These are phyloP conservation scores for Kickxella alabastrina DNA, from an alignment of 192 early-diverging fungal genomes.

Conservation along the genomic window DNA sequence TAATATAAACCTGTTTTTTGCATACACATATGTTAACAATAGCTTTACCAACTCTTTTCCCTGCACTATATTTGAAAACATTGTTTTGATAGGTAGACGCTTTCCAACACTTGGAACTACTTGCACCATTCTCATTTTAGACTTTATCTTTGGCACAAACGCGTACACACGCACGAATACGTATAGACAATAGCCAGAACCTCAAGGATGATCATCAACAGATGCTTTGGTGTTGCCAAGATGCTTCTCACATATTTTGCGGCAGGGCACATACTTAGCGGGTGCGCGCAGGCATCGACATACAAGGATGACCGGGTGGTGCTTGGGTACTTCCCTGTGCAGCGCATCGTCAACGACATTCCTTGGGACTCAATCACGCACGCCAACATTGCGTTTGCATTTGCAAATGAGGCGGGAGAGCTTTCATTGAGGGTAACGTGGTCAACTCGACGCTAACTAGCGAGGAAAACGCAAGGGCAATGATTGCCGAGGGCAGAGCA, in stretches of 20 bases:
- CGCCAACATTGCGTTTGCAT: conserved; percentile 62
- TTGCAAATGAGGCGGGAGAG: conserved; percentile 29
- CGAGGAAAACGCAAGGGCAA: conserved; percentile 28
- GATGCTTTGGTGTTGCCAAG: neutral
- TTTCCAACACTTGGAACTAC: too few species aligned
- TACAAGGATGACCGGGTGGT: conserved; percentile 43
- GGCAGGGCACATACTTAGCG: neutral
- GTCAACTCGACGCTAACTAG: conserved; percentile 53
- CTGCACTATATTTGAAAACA: too few species aligned
- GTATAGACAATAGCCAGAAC: neutral
- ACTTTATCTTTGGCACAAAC: neutral
- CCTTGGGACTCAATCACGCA: conserved; percentile 59
- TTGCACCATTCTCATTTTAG: too few species aligned
- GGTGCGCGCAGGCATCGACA: conserved; percentile 6
- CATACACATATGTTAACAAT: too few species aligned
- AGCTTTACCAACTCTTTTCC: too few species aligned
- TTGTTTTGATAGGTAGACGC: too few species aligned
- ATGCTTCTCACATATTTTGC: conserved; percentile 1
- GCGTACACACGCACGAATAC: neutral
- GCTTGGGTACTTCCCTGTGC: conserved; percentile 48
- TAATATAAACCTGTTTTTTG: too few species aligned
- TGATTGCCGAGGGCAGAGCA: conserved; percentile 37
- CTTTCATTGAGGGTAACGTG: conserved; percentile 38
- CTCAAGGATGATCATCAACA: neutral
- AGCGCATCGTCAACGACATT: conserved; percentile 40